These are phyloP conservation scores for Nicotiana otophora DNA, from an alignment of 257 asterid species.

Conservation along the genomic window DNA sequence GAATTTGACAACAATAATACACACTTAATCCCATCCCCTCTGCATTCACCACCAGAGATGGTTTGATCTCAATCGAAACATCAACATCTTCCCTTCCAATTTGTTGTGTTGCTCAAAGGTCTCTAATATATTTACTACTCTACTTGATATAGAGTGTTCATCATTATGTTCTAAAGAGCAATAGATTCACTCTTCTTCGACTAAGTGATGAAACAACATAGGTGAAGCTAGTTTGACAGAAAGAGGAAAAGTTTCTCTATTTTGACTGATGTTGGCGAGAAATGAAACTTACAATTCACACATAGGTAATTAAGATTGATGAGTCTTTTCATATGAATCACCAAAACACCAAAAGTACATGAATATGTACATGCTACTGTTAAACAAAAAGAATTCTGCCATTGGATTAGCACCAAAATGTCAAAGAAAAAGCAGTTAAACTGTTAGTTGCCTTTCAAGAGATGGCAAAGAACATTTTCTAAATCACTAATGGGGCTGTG, in stretches of 20 bases:
- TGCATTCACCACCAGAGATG: no score
- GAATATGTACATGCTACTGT: not conserved
- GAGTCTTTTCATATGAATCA: slow-evolving; percentile 7
- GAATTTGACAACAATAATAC: no score
- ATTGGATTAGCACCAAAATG: not conserved
- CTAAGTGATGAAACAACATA: not conserved
- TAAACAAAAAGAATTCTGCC: slow-evolving; percentile 9
- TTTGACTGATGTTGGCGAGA: not conserved
- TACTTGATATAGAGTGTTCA: not conserved
- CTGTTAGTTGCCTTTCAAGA: slow-evolving; percentile 8
- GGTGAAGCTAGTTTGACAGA: not conserved
- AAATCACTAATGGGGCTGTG: slow-evolving; percentile 5
- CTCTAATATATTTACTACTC: not conserved
- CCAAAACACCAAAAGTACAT: not conserved
- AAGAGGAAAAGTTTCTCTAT: not conserved
- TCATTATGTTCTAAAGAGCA: not conserved
- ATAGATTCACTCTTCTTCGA: not conserved
- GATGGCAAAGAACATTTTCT: not conserved
- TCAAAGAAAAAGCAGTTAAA: slow-evolving; percentile 4
- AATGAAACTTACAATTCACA: not conserved
- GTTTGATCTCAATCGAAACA: not conserved
- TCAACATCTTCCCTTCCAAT: not conserved
- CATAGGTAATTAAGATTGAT: not conserved
- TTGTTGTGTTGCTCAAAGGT: not conserved
- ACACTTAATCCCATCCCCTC: no score